phyloP scores from a whole-genome alignment of 495 filamentous ascomycete genomes.

The Monascus purpureus region DNA sequence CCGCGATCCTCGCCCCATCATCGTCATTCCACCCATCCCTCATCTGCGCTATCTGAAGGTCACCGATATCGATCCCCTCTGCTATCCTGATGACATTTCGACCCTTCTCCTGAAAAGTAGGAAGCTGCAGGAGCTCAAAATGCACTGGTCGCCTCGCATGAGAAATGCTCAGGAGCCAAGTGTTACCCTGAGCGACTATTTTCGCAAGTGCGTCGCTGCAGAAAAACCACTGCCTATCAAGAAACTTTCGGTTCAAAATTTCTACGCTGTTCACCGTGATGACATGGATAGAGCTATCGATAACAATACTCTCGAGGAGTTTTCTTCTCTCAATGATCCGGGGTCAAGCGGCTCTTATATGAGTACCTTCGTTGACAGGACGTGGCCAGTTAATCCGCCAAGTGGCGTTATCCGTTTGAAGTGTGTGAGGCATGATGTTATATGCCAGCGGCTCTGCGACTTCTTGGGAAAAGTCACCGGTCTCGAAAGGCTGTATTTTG shows the following conservation, averaged over 20 bases:
- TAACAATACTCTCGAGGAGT: slow-evolving; percentile 25
- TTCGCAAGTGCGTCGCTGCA: slow-evolving; percentile 36
- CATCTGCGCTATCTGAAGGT: slow-evolving; percentile 38
- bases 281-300: slow-evolving; percentile 30
- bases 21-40: slow-evolving; percentile 42
- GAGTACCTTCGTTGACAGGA: slow-evolving; percentile 42
- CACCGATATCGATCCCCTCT: slow-evolving; percentile 48
- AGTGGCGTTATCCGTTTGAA: slow-evolving; percentile 17
- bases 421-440: slow-evolving; percentile 25
- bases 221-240: slow-evolving; percentile 30
- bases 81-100: slow-evolving; percentile 51
- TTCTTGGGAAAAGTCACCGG: slow-evolving; percentile 23
- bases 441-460: slow-evolving; percentile 25
- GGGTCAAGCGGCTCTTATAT: slow-evolving; percentile 23
- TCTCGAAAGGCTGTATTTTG: slow-evolving; percentile 33
- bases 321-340: slow-evolving; percentile 35
- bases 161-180: slow-evolving; percentile 42
- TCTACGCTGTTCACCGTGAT: slow-evolving; percentile 39
- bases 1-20: slow-evolving; percentile 44
- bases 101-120: slow-evolving; percentile 36
- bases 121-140: slow-evolving; percentile 37
- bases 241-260: slow-evolving; percentile 39
- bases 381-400: slow-evolving; percentile 25
- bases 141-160: slow-evolving; percentile 53
- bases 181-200: slow-evolving; percentile 38